Conservation (phyloP, 2,329 filamentous ascomycete species). For the Colletotrichum lentis region DNA sequence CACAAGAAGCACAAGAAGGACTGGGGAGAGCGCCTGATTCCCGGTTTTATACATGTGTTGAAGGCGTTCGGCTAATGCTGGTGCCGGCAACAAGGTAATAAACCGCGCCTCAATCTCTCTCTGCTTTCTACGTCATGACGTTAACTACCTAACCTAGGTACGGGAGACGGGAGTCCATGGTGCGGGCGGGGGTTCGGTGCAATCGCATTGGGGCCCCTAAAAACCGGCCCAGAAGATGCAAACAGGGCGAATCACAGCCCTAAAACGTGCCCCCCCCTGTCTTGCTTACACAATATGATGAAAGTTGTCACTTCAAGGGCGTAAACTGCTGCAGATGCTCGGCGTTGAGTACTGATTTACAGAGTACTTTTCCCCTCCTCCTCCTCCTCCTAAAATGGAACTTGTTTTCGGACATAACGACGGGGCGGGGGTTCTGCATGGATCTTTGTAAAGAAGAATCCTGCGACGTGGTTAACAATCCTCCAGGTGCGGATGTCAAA, state of each 20-base stretch:
- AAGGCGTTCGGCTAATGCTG: slow-evolving; percentile 29
- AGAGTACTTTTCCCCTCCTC: neutral
- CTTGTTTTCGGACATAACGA: too few relatives aligned
- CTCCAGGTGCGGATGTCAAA: neutral
- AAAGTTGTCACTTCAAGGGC: neutral
- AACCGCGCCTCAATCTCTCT: neutral
- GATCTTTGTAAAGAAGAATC: neutral
- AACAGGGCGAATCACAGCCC: neutral
- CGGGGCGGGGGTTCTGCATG: neutral
- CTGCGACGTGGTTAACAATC: neutral
- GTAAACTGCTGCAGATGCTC: neutral
- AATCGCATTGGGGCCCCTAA: neutral
- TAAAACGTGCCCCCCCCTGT: neutral
- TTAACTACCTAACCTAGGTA: too few relatives aligned
- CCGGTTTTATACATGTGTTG: slow-evolving; percentile 27
- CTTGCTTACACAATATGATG: neutral
- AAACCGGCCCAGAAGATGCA: neutral
- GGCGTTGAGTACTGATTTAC: neutral
- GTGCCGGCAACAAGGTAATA: slow-evolving; percentile 18
- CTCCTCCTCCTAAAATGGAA: too few relatives aligned
- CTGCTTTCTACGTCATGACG: neutral
- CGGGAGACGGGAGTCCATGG: neutral
- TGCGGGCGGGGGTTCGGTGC: slow-evolving; percentile 5
- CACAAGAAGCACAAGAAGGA: neutral
- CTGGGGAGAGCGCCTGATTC: neutral